Evolutionary conservation across 2,329 filamentous ascomycete species (phyloP).

Genomic region (Colletotrichum nymphaeae): DNA sequence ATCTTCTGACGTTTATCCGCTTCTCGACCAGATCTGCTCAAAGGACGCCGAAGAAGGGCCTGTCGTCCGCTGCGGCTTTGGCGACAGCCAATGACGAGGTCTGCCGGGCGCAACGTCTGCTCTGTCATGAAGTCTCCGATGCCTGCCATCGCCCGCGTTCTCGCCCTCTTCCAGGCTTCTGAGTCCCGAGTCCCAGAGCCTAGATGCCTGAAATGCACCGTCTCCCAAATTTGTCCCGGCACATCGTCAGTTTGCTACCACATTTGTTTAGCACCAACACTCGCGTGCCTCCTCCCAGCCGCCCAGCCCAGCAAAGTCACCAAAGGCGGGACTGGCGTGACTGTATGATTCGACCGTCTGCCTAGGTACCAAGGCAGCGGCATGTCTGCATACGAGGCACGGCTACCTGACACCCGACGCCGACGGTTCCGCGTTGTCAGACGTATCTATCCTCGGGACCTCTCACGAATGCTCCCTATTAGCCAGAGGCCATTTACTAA

Average conservation of each 20-base stretch:
- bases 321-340: conserved; percentile 19
- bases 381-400: conserved; percentile 27
- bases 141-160: conserved; percentile 7
- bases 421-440: conserved; percentile 18
- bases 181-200: not conserved
- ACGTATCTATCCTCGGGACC: conserved; percentile 15
- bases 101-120: not conserved
- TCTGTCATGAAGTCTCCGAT: conserved; percentile 12
- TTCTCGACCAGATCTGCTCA: not conserved
- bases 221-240: not conserved
- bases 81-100: not conserved
- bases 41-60: conserved; percentile 8
- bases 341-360: conserved; percentile 26
- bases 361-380: conserved; percentile 18
- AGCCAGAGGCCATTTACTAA: conserved; percentile 2
- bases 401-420: conserved; percentile 16
- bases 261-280: not conserved
- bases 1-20: conserved; percentile 10
- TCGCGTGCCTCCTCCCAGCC: conserved; percentile 21
- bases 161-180: not conserved
- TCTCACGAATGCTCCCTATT: not conserved
- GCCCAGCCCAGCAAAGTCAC: conserved; percentile 1
- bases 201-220: not conserved
- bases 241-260: not conserved
- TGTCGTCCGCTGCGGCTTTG: not conserved